Percentiles rank a stretch among this genome's conserved stretches.
phyloP scores from a whole-genome alignment of 1,284 basidiomycete genomes.

The Ustilago lituana region DNA sequence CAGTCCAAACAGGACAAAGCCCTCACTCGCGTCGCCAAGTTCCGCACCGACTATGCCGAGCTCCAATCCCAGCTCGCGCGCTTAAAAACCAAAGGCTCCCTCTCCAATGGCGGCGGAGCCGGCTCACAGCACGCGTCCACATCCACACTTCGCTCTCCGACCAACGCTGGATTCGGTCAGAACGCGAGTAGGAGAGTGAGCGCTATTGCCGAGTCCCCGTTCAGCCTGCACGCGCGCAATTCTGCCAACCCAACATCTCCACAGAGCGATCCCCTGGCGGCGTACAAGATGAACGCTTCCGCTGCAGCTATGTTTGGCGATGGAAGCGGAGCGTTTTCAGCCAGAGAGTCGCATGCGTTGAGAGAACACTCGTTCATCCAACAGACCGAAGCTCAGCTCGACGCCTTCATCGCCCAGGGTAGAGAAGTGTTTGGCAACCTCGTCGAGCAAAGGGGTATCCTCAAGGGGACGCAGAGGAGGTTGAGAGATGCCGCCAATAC shows the following conservation, averaged over 20 bases:
- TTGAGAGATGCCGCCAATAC: conserved; percentile 64
- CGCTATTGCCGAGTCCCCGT: conserved; percentile 53
- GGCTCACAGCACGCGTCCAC: conserved; percentile 4
- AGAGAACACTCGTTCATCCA: conserved; percentile 65
- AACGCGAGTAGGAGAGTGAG: conserved; percentile 20
- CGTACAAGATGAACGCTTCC: conserved; percentile 61
- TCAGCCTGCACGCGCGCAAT: conserved; percentile 53
- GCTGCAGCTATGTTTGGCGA: conserved; percentile 61
- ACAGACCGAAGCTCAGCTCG: conserved; percentile 63
- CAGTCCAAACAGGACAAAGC: conserved; percentile 65
- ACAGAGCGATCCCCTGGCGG: conserved; percentile 52
- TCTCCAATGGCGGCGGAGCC: conserved; percentile 10
- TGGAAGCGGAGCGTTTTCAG: conserved; percentile 25
- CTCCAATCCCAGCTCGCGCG: conserved; percentile 45
- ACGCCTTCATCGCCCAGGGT: conserved; percentile 65
- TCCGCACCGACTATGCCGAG: conserved; percentile 60
- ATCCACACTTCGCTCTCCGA: conserved; percentile 19
- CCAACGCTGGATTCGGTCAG: conserved; percentile 11
- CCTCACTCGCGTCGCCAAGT: conserved; percentile 56
- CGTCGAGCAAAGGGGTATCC: conserved; percentile 63
- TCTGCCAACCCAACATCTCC: conserved; percentile 10
- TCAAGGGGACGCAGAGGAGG: conserved; percentile 62
- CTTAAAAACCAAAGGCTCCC: conserved; percentile 43
- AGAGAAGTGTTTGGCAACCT: conserved; percentile 64
- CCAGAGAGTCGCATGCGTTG: conserved; percentile 62